These are phyloP conservation scores for Rhazya stricta DNA, from an alignment of 257 asterid species.

Conservation along the genomic window DNA sequence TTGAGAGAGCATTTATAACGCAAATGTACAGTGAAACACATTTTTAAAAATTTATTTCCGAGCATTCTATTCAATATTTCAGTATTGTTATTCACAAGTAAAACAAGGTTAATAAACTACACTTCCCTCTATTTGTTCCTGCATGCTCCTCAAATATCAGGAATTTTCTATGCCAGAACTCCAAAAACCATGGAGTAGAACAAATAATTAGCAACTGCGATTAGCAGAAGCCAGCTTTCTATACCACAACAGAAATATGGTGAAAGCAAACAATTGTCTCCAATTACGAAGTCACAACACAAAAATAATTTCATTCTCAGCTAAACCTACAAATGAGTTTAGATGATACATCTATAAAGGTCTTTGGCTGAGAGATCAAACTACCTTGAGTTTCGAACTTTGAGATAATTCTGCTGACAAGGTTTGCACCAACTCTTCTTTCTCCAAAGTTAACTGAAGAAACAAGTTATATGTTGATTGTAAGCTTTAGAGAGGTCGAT, in stretches of 20 bases:
- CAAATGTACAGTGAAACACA: neutral
- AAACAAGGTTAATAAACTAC: neutral
- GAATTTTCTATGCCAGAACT: neutral
- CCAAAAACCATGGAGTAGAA: neutral
- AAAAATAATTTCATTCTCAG: neutral
- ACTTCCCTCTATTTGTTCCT: neutral
- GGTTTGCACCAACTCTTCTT: slow-evolving; percentile 69
- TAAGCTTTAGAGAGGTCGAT: slow-evolving; percentile 2
- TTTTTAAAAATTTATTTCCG: neutral
- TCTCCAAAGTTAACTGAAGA: slow-evolving; percentile 82
- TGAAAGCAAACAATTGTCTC: neutral
- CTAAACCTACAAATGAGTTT: slow-evolving; percentile 13
- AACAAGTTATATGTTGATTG: neutral
- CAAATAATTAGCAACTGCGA: neutral
- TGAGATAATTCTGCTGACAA: slow-evolving; percentile 78
- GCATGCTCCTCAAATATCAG: neutral
- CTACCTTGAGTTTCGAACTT: slow-evolving; percentile 68
- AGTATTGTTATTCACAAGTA: neutral
- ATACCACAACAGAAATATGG: neutral
- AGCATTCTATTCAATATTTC: neutral
- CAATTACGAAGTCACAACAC: neutral
- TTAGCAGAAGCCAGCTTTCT: neutral
- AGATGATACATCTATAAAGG: neutral
- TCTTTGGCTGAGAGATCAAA: slow-evolving; percentile 5
- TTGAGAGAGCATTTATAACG: neutral